Evolutionary conservation across 164 flowering plant species (phyloP).

Genomic region (Chimonanthus praecox): DNA sequence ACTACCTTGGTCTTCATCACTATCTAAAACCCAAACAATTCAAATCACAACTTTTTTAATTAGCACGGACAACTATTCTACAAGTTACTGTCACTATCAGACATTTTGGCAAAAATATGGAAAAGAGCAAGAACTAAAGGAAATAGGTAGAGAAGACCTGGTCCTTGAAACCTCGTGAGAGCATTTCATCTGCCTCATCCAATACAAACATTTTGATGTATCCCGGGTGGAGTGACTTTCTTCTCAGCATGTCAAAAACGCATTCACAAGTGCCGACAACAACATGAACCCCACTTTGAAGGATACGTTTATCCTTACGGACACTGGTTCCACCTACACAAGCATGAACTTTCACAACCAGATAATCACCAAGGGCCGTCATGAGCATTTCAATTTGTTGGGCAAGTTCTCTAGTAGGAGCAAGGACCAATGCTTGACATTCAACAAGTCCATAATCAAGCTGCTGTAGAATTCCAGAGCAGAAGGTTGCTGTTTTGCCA

Average conservation of each 20-base stretch:
- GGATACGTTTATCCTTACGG: constrained; percentile 78
- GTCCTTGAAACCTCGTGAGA: constrained; percentile 82
- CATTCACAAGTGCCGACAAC: constrained; percentile 90
- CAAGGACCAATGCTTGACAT: constrained; percentile 85
- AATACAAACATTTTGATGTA: constrained; percentile 74
- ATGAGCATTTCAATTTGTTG: constrained; percentile 90
- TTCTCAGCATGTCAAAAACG: constrained; percentile 75
- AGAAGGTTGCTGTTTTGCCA: constrained; percentile 85
- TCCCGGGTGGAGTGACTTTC: constrained; percentile 72
- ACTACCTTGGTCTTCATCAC: too few relatives aligned
- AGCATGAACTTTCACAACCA: constrained; percentile 86
- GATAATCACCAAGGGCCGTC: constrained; percentile 87
- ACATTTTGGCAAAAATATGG: too few relatives aligned
- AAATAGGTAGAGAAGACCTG: constrained; percentile 39
- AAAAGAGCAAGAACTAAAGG: neutral
- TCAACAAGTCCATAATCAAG: constrained; percentile 59
- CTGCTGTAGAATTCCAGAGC: constrained; percentile 81
- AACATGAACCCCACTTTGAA: constrained; percentile 73
- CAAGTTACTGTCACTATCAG: too few relatives aligned
- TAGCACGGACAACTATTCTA: too few relatives aligned
- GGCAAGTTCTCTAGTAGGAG: constrained; percentile 83
- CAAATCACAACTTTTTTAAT: too few relatives aligned
- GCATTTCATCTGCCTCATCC: constrained; percentile 95
- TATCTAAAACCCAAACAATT: too few relatives aligned
- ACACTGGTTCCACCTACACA: constrained; percentile 97